Percentiles rank a stretch among this genome's conserved stretches.
Evolutionary conservation across 306 rosid species (phyloP).

Genomic region (Vigna trinervia): DNA sequence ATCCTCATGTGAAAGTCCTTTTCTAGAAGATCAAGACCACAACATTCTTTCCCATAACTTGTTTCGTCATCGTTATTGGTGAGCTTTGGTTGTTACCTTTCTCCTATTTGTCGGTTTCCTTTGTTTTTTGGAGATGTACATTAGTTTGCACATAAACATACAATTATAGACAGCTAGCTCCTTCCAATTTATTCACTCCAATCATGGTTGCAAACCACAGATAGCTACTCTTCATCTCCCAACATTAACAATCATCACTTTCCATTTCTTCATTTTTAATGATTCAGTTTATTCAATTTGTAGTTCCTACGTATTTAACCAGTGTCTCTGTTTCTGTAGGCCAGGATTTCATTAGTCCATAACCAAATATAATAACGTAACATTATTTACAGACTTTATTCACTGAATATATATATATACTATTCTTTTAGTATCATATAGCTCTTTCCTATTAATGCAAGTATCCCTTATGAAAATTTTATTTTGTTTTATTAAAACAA

Average conservation of each 20-base stretch:
- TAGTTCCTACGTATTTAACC: background rate
- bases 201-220: slow-evolving; percentile 16
- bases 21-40: slow-evolving; percentile 37
- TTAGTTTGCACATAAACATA: slow-evolving; percentile 42
- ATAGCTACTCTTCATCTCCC: slow-evolving; percentile 36
- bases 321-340: background rate
- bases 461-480: background rate
- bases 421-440: background rate
- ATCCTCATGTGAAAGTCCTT: slow-evolving; percentile 36
- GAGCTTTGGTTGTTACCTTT: slow-evolving; percentile 32
- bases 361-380: background rate
- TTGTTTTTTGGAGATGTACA: slow-evolving; percentile 39
- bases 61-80: slow-evolving; percentile 38
- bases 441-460: background rate
- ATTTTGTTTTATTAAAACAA: background rate
- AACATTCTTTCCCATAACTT: slow-evolving; percentile 24
- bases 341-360: background rate
- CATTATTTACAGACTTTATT: background rate
- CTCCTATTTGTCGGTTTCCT: slow-evolving; percentile 40
- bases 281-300: slow-evolving; percentile 7
- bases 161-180: slow-evolving; percentile 32
- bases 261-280: background rate
- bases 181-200: slow-evolving; percentile 31
- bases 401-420: background rate
- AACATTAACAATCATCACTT: slow-evolving; percentile 16